Percentiles rank a stretch among this genome's conserved stretches.
These are phyloP conservation scores for Pseudohalonectria lignicola DNA, from an alignment of 2,329 filamentous ascomycete species.

Conservation along the genomic window DNA sequence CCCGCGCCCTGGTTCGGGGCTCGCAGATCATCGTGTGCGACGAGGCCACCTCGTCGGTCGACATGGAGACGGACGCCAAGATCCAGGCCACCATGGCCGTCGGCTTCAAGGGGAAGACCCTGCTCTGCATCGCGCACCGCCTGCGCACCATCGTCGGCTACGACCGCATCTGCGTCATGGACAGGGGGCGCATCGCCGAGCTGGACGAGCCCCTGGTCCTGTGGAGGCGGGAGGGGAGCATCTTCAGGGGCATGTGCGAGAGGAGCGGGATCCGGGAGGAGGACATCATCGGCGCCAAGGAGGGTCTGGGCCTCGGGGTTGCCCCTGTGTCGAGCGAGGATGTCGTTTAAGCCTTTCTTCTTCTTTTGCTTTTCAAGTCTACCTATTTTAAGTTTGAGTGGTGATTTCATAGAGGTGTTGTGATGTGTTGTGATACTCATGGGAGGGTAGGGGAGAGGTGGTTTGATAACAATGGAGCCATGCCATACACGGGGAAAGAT, in stretches of 20 bases:
- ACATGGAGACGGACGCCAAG: conserved; percentile 94
- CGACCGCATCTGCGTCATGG: conserved; percentile 96
- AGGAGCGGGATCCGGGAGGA: conserved; percentile 61
- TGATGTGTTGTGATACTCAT: too few relatives aligned
- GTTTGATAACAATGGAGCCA: too few relatives aligned
- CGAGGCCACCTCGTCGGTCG: conserved; percentile 85
- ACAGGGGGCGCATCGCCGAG: conserved; percentile 77
- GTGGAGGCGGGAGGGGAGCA: conserved; percentile 61
- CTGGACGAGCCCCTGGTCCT: conserved; percentile 65
- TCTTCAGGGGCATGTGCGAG: conserved; percentile 87
- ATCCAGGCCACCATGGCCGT: conserved; percentile 82
- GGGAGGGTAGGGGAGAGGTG: too few relatives aligned
- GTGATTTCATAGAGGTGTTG: too few relatives aligned
- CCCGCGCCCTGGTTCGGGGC: conserved; percentile 76
- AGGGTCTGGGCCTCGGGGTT: conserved; percentile 11
- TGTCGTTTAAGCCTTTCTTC: too few relatives aligned
- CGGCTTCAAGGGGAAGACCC: conserved; percentile 75
- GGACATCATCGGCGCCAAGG: conserved; percentile 36
- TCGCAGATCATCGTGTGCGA: conserved; percentile 94
- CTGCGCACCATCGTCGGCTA: conserved; percentile 89
- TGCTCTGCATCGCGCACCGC: conserved; percentile 87
- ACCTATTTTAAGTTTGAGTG: too few relatives aligned
- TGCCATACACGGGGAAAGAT: too few relatives aligned
- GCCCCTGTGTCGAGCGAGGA: too few relatives aligned
- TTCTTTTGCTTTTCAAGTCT: too few relatives aligned